Evolutionary conservation across 2,329 filamentous ascomycete species (phyloP), one percentile per base, ranked within the genome.

Genomic region (Ilyonectria sp.): DNA sequence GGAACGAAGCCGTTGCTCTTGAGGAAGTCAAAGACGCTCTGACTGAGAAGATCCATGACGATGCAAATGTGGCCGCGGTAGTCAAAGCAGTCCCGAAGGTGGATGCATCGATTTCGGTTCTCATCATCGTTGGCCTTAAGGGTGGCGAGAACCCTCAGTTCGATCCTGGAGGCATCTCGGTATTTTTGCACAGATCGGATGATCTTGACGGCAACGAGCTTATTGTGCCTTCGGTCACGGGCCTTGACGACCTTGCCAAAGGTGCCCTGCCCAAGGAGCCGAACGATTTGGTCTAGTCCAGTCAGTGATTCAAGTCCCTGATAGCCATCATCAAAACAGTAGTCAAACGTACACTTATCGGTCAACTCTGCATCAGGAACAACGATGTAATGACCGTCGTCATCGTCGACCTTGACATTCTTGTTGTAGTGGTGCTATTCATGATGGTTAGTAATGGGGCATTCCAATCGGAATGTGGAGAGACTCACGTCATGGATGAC

Each of bases 181-280:
- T 99, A 99, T 80, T 99, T 99, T 78, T 97, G 96, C 13, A 99
- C 96, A 1, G 96, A 98, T 74, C 96, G 92, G 72, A 99, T 98
- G 80, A 99, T 97, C 82, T 99, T 99, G 81, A 99, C 94, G 37
- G 96, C 96, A 44, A 97, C 97, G 6, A 86, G 79, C 79, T 95
- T 94, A 73, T 92, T 92, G 70, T 91, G 91, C 75, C 89, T 89
- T 68, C 90, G 90, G 79, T 99, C 96, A 74, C 90, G 91, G 59
- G 96, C 96, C 81, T 98, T 93, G 19, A 99, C 96, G 17, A 99
- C 96, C 81, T 99, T 99, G 78, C 96, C 96, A 79, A 99, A 99
- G 0, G 96, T 99, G 70, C 96, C 96, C 82, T 99, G 96, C 23
- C 96, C 96, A 13, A 99, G 91, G 31, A 98, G 87, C 74, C 94